These are phyloP conservation scores for Fistulifera pelliculosa DNA, from an alignment of 108 stramenopile species.

Conservation along the genomic window DNA sequence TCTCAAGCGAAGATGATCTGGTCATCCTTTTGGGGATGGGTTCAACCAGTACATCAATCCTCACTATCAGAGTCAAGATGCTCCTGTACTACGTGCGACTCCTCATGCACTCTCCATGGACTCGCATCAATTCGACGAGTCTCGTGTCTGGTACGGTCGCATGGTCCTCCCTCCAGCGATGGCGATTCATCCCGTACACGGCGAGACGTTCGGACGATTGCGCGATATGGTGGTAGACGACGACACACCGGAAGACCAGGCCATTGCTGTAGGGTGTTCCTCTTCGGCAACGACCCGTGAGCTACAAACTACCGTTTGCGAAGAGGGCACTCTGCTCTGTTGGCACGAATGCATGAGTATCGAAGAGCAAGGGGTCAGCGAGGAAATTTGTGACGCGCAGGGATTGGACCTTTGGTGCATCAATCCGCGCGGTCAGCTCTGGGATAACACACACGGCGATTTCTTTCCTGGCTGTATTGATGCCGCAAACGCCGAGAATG, in stretches of 20 bases:
- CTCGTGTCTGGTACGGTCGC: slow-evolving; percentile 79
- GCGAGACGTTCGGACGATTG: slow-evolving; percentile 46
- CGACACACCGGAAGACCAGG: slow-evolving; percentile 1
- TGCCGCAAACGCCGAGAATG: neutral
- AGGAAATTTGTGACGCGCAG: slow-evolving; percentile 40
- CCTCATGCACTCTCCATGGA: slow-evolving; percentile 54
- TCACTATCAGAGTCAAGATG: slow-evolving; percentile 8
- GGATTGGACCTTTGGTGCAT: slow-evolving; percentile 47
- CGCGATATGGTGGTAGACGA: slow-evolving; percentile 34
- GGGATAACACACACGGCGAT: slow-evolving; percentile 23
- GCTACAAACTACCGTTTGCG: slow-evolving; percentile 31
- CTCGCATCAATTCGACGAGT: slow-evolving; percentile 3
- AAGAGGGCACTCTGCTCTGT: slow-evolving; percentile 50
- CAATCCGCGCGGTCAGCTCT: slow-evolving; percentile 42
- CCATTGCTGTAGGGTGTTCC: slow-evolving; percentile 32
- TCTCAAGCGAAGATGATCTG: slow-evolving; percentile 46
- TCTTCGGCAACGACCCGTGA: slow-evolving; percentile 22
- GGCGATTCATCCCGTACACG: slow-evolving; percentile 33
- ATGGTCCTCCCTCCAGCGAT: slow-evolving; percentile 74
- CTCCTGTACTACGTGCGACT: slow-evolving; percentile 35
- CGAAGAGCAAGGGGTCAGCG: slow-evolving; percentile 29
- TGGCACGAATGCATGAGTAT: slow-evolving; percentile 75
- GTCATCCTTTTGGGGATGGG: slow-evolving; percentile 81
- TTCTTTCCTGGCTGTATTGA: slow-evolving; percentile 14
- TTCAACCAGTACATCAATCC: slow-evolving; percentile 60